Evolutionary conservation across 768 basidiomycete species (phyloP), one percentile per base, ranked within the genome.

Genomic region (Mycena rebaudengoi): DNA sequence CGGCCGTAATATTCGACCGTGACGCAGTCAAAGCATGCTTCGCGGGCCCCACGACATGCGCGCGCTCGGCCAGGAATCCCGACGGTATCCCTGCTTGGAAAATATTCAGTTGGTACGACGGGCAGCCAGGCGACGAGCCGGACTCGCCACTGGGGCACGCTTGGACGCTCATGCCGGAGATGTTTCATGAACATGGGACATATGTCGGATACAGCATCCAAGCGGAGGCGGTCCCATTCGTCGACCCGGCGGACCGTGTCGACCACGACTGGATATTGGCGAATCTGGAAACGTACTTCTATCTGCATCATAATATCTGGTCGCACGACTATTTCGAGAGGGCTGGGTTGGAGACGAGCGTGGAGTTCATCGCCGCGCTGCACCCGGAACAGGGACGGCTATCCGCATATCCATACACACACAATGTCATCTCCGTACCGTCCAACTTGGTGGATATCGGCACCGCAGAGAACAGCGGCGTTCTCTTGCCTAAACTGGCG

Each of bases 21-120:
- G 7, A 28, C 13, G 46, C 39, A 4, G 16, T 60, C 3, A 28
- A 49, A n/a, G 5, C 46, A 23, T 60, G 58, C 37, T 37, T 60
- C 12, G 6, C 39, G 25, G 58, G 40, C 32, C 46, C 30, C 4
- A 3, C 13, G 10, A 25, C 18, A 16, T 60, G 58, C 21, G 7
- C 51, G 20, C 58, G 48, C 25, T 39, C 58, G 25, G 18, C 35
- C 11, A 13, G 43, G 11, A 60, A 60, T 20, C 45, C 28, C 4
- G 8, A 46, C 3, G 58, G 58, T 29, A 50, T 60, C 13, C 58
- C 58, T 5, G 58, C 37, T 4, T 60, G 30, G 39, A 60, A 60
- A 20, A 60, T 60, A 48, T 35, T 60, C 46, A 30, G 46, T 16
- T 50, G 35, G 30, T 11, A 40, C 10, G 26, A 37, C 14, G 21